Conservation (phyloP, 2,329 filamentous ascomycete genomes). For the Pezicula rhizophila region DNA sequence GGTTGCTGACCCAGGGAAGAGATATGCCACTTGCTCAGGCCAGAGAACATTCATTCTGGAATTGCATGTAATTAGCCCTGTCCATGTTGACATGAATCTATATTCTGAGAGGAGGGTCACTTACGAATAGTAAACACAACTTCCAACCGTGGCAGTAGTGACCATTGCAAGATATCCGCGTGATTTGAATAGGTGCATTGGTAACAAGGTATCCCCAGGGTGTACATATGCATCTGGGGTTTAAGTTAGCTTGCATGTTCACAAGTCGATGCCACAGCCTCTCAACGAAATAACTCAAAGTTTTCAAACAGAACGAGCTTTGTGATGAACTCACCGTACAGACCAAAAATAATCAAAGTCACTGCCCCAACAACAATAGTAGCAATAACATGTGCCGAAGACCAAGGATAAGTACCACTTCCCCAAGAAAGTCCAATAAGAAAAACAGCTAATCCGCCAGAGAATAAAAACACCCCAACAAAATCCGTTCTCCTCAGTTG, state of each 20-base stretch:
- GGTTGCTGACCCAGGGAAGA: constrained; percentile 5
- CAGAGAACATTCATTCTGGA: constrained; percentile 31
- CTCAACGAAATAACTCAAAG: no score
- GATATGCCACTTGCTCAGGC: constrained; percentile 27
- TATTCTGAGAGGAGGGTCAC: no score
- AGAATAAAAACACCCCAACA: constrained; percentile 28
- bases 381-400: constrained; percentile 20
- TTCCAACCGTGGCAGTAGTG: constrained; percentile 27
- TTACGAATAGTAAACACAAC: constrained; percentile 29
- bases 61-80: no score
- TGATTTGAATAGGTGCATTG: constrained; percentile 28
- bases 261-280: no score
- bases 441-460: constrained; percentile 34
- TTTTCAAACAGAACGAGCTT: no score
- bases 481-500: constrained; percentile 24
- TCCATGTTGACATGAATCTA: no score
- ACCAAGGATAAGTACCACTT: constrained; percentile 35
- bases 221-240: constrained; percentile 5
- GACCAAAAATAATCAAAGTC: constrained; percentile 1
- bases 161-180: constrained; percentile 28
- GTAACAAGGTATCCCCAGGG: constrained; percentile 30
- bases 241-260: no score
- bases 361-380: constrained; percentile 3
- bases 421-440: constrained; percentile 39
- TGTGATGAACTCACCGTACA: not conserved